Percentiles rank a stretch among this genome's conserved stretches.
Evolutionary conservation across 2,329 filamentous ascomycete species (phyloP).

Genomic region (Pseudocercospora crystallina): DNA sequence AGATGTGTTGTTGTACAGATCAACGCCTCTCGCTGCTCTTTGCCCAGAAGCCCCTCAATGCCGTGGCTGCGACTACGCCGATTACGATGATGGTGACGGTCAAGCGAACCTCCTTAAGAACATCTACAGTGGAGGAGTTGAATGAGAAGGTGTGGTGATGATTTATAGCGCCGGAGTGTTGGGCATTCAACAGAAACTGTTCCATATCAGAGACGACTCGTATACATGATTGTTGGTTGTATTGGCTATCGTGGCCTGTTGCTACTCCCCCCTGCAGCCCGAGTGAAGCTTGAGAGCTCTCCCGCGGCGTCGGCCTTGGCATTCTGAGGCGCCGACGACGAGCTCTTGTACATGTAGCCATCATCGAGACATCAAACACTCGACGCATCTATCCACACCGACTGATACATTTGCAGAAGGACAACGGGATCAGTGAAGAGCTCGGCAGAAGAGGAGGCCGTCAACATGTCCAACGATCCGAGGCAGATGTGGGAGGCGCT

Average conservation of each 20-base stretch:
- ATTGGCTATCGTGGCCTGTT: no score
- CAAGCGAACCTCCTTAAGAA: constrained; percentile 53
- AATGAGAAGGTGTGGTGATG: constrained; percentile 55
- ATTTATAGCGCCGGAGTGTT: constrained; percentile 36
- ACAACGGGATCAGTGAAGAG: no score
- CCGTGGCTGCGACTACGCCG: constrained; percentile 34
- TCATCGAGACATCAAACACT: no score
- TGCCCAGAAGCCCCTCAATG: constrained; percentile 23
- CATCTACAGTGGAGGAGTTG: constrained; percentile 48
- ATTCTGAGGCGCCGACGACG: no score
- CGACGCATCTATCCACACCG: no score
- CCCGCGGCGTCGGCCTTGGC: no score
- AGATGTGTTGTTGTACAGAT: no score
- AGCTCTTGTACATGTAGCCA: no score
- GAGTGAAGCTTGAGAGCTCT: no score
- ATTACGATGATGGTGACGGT: constrained; percentile 50
- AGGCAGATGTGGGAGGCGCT: constrained; percentile 66
- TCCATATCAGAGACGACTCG: constrained; percentile 27
- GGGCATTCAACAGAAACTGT: constrained; percentile 32
- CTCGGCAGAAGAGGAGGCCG: no score
- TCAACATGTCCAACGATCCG: constrained; percentile 49
- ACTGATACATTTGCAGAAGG: no score
- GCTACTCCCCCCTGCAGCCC: not conserved
- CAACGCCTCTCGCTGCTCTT: constrained; percentile 14
- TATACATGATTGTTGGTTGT: no score